Base-by-base conservation (phyloP, 202 grass and related monocot species). In the Setaria viridis region DNA sequence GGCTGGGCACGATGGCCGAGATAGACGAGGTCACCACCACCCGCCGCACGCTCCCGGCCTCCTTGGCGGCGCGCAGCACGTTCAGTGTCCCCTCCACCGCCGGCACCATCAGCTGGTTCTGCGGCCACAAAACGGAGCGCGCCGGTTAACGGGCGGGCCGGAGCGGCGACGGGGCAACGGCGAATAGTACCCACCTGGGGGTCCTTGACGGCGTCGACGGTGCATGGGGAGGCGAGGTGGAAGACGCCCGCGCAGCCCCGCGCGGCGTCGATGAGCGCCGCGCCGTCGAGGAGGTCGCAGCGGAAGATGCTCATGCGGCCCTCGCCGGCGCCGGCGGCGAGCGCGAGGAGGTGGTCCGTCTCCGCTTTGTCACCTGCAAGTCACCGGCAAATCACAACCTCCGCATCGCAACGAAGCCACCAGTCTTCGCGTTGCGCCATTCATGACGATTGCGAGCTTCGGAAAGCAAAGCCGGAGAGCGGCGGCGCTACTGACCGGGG, bases 11-110 rank as follows among this genome's bases (percentile, higher is more conserved):
- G 73, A 95, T 76, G 77, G 95, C 86, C 0, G 95, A 88, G 78
- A 85, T 79, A 7, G 95, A 98, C 7, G 93, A 98, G 0, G 95
- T 95, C 6, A 95, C 53, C 54, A 98, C 95, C 45, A 97, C 94
- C 51, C 91, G 85, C 33, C 82, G 90, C 60, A 91, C 91, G 1
- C 82, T 77, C 5, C 91, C 84, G 4, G 80, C 88, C 2, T 92
- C 88, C 84, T 91, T 94, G 42, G 93, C 89, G 17, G 90, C 89
- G 72, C 85, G 91, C 30, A 98, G 89, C 53, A 94, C 91, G 86
- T 95, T 95, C 37, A 91, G 84, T 29, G 93, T 98, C 30, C 95
- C 95, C 14, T 95, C 92, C 49, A 98, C 90, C 3, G 93, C 95
- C 47, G 93, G 95, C 32, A 92, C 62, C 9, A 75, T 75, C 72